Evolutionary conservation across 2,329 filamentous ascomycete genomes (phyloP).

Genomic region (Cordyceps fumosorosea): DNA sequence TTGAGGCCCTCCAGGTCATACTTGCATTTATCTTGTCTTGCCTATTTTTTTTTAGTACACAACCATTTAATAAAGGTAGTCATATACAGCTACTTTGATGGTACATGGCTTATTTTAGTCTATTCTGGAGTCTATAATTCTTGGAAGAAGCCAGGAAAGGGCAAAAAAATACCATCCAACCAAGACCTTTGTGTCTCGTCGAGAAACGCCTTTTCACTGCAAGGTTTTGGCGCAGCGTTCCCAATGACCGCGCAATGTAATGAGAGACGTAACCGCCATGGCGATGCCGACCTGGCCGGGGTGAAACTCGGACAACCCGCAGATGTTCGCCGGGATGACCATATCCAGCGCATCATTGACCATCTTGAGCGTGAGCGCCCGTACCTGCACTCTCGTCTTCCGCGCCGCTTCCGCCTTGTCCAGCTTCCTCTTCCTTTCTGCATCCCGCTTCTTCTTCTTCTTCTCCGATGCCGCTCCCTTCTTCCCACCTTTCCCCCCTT

Average conservation of each 20-base stretch:
- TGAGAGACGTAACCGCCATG: constrained; percentile 55
- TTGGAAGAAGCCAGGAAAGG: background rate
- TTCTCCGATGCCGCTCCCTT: constrained; percentile 2
- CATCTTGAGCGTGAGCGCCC: constrained; percentile 39
- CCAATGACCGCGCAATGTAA: constrained; percentile 59
- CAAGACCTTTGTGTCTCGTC: too few relatives aligned
- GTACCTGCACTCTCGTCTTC: constrained; percentile 24
- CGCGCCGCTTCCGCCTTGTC: constrained; percentile 28
- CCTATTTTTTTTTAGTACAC: too few relatives aligned
- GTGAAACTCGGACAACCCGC: constrained; percentile 54
- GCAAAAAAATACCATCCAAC: background rate
- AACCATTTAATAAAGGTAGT: too few relatives aligned
- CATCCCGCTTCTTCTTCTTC: constrained; percentile 19
- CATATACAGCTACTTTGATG: background rate
- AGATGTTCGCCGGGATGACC: constrained; percentile 49
- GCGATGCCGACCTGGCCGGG: constrained; percentile 47
- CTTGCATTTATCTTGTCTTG: too few relatives aligned
- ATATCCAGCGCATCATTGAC: constrained; percentile 56
- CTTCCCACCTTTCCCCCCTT: constrained; percentile 14
- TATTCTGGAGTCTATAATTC: background rate
- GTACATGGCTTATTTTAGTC: background rate
- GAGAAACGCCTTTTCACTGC: background rate
- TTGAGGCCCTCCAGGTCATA: background rate
- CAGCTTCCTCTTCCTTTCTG: constrained; percentile 26
- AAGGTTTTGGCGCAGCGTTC: constrained; percentile 30